Evolutionary conservation across 352 stramenopile genomes (phyloP).

Genomic region (Phytophthora megakarya): DNA sequence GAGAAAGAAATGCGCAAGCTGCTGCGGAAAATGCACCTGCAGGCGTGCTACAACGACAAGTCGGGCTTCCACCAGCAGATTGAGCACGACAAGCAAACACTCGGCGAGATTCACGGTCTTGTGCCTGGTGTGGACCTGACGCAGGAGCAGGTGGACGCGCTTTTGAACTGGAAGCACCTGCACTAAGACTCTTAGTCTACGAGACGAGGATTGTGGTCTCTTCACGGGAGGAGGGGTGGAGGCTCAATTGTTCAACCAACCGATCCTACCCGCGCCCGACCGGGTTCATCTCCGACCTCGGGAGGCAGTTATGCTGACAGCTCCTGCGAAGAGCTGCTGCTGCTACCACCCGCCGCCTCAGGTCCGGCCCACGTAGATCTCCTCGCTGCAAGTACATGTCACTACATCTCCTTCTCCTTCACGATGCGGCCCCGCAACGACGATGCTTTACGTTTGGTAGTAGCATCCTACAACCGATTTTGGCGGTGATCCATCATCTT

Average conservation of each 20-base stretch:
- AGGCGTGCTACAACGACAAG: constrained; percentile 63
- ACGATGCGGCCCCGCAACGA: constrained; percentile 40
- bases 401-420: constrained; percentile 22
- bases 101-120: constrained; percentile 65
- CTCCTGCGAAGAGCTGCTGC: constrained; percentile 14
- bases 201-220: constrained; percentile 19
- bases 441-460: constrained; percentile 53
- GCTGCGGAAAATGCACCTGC: constrained; percentile 78
- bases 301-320: constrained; percentile 17
- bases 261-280: background rate
- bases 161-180: constrained; percentile 89
- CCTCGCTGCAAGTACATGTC: constrained; percentile 30
- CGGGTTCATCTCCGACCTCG: constrained; percentile 20
- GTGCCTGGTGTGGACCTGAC: constrained; percentile 60
- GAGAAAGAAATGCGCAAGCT: constrained; percentile 84
- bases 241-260: background rate
- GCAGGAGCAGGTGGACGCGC: constrained; percentile 62
- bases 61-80: constrained; percentile 61
- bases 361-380: constrained; percentile 26
- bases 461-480: constrained; percentile 50
- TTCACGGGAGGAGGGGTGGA: too few relatives aligned
- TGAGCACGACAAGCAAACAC: constrained; percentile 64
- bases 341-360: constrained; percentile 5
- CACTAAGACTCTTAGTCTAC: too few relatives aligned
- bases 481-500: constrained; percentile 45